Conservation (phyloP, 2,329 filamentous ascomycete genomes). For the Penicillium hesseltinei region DNA sequence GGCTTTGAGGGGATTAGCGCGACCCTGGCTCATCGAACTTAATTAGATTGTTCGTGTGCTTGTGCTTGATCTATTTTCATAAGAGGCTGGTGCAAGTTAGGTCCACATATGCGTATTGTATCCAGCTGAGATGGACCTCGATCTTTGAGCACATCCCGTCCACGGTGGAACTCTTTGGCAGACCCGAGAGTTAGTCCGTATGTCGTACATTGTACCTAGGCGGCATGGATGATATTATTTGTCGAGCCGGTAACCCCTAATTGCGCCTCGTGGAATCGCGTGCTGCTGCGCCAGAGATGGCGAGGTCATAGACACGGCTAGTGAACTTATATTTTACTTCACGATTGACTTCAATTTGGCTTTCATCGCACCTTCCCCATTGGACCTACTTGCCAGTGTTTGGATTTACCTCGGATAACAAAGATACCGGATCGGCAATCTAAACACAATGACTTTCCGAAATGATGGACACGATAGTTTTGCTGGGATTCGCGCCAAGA, state of each 20-base stretch:
- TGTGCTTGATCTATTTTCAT: neutral
- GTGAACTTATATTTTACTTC: slow-evolving; percentile 1
- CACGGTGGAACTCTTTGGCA: neutral
- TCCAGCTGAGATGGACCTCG: slow-evolving; percentile 3
- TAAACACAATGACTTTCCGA: slow-evolving; percentile 24
- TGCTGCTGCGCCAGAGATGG: slow-evolving; percentile 2
- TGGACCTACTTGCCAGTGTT: neutral
- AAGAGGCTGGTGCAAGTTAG: neutral
- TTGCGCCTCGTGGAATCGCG: slow-evolving; percentile 8
- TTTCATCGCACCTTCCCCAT: neutral
- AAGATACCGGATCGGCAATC: slow-evolving; percentile 28
- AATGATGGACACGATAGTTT: slow-evolving; percentile 26
- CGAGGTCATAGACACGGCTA: slow-evolving; percentile 3
- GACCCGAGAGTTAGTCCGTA: neutral
- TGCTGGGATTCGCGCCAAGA: slow-evolving; percentile 27
- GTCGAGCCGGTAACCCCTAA: neutral
- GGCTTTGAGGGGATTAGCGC: neutral
- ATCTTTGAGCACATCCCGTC: neutral
- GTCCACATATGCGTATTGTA: neutral
- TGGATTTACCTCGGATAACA: slow-evolving; percentile 5
- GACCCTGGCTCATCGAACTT: slow-evolving; percentile 9
- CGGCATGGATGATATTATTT: slow-evolving; percentile 1
- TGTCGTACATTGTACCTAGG: neutral
- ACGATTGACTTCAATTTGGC: neutral
- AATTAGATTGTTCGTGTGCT: slow-evolving; percentile 10